Percentiles rank a stretch among this genome's conserved stretches.
Conservation (phyloP, 2,329 filamentous ascomycete species). For the Neopestalotiopsis clavispora region DNA sequence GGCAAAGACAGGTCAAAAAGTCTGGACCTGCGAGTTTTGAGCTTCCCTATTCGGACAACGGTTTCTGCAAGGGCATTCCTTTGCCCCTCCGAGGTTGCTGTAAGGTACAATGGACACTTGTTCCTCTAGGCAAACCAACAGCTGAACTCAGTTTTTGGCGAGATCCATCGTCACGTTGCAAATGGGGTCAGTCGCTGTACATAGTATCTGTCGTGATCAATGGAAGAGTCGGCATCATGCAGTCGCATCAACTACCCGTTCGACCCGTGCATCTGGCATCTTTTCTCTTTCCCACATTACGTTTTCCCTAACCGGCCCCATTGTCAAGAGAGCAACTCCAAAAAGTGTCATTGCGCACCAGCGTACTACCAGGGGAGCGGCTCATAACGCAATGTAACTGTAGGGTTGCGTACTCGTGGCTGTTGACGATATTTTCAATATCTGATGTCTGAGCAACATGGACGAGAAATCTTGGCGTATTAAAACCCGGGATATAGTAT, state of each 20-base stretch:
- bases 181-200: neutral
- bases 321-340: neutral
- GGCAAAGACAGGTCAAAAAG: neutral
- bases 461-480: neutral
- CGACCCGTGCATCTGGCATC: neutral
- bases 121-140: neutral
- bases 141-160: too few species aligned
- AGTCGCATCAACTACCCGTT: too few species aligned
- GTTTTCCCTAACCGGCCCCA: neutral
- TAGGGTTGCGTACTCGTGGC: neutral
- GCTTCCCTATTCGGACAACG: slow-evolving; percentile 6
- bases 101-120: neutral
- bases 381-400: neutral
- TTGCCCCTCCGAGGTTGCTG: neutral
- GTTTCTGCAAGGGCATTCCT: neutral
- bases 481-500: neutral
- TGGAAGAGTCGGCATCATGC: neutral
- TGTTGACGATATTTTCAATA: neutral
- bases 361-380: neutral
- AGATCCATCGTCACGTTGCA: neutral
- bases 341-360: neutral
- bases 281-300: neutral
- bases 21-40: neutral
- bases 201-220: neutral
- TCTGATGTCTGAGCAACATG: neutral